Evolutionary conservation across 2,329 filamentous ascomycete genomes (phyloP).

Genomic region (Clonostachys solani): DNA sequence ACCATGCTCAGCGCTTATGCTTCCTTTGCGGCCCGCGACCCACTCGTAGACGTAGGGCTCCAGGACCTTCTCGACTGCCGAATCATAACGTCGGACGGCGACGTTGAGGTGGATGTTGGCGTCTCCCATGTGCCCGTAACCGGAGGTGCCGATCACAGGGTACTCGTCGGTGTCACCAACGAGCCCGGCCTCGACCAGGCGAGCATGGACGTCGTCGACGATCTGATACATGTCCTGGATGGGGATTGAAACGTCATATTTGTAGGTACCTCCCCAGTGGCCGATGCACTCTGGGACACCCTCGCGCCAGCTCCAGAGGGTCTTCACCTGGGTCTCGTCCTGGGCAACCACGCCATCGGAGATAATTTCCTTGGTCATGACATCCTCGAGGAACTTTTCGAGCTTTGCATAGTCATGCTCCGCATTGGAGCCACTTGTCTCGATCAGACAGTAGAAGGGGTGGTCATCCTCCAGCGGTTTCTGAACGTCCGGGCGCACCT

Average conservation of each 20-base stretch:
- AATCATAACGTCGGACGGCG: slow-evolving; percentile 76
- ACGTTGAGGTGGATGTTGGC: slow-evolving; percentile 94
- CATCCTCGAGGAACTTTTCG: slow-evolving; percentile 82
- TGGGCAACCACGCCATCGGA: slow-evolving; percentile 88
- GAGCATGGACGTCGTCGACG: slow-evolving; percentile 77
- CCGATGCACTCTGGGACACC: slow-evolving; percentile 85
- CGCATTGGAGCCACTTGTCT: slow-evolving; percentile 90
- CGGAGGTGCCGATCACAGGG: slow-evolving; percentile 85
- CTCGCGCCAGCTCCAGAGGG: slow-evolving; percentile 90
- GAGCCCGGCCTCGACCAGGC: slow-evolving; percentile 69
- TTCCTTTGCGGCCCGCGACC: slow-evolving; percentile 83
- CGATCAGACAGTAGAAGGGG: slow-evolving; percentile 94
- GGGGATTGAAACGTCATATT: slow-evolving; percentile 96
- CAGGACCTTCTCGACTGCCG: slow-evolving; percentile 77
- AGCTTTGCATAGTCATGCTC: slow-evolving; percentile 95
- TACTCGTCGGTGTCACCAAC: slow-evolving; percentile 70
- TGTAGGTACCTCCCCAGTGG: slow-evolving; percentile 94
- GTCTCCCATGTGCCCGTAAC: slow-evolving; percentile 98
- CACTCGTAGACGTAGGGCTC: slow-evolving; percentile 98
- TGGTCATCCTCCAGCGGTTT: slow-evolving; percentile 78
- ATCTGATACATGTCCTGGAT: slow-evolving; percentile 81
- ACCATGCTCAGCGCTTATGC: slow-evolving; percentile 95
- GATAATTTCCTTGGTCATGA: slow-evolving; percentile 85
- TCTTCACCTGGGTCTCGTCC: slow-evolving; percentile 82
- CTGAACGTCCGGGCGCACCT: slow-evolving; percentile 66